phyloP scores from a whole-genome alignment of 805 yeast genomes.

The Candida pini region DNA sequence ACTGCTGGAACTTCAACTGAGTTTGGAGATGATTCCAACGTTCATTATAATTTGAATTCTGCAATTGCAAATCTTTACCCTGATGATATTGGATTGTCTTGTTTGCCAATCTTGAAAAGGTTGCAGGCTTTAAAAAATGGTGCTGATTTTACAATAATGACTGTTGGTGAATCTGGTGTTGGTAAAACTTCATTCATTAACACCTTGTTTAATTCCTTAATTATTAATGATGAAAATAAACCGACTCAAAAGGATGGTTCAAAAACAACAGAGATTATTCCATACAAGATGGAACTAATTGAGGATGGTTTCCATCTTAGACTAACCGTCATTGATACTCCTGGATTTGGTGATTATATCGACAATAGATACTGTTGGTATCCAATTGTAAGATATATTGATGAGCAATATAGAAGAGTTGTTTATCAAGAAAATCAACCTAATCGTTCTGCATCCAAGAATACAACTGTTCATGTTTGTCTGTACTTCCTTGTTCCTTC shows the following conservation, averaged over 20 bases:
- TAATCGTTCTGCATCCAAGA: conserved; percentile 43
- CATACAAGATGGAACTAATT: conserved; percentile 44
- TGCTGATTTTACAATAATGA: conserved; percentile 71
- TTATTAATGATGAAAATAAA: conserved; percentile 25
- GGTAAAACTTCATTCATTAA: conserved; percentile 82
- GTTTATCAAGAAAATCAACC: conserved; percentile 80
- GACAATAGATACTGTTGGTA: conserved; percentile 65
- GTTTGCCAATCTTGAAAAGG: conserved; percentile 27
- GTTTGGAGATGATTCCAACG: conserved; percentile 12
- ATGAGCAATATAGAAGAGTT: conserved; percentile 65
- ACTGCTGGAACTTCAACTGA: conserved; percentile 12
- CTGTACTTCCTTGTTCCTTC: conserved; percentile 75
- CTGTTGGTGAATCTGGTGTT: conserved; percentile 81
- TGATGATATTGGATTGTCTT: conserved; percentile 24
- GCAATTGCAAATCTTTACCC: conserved; percentile 20
- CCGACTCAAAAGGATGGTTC: conserved; percentile 22
- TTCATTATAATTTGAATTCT: conserved; percentile 25
- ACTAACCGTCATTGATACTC: conserved; percentile 63
- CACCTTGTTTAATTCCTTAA: conserved; percentile 60
- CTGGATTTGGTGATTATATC: conserved; percentile 68
- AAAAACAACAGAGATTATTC: conserved; percentile 28
- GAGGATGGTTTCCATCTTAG: conserved; percentile 57
- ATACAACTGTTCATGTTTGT: conserved; percentile 78
- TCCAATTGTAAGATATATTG: conserved; percentile 67
- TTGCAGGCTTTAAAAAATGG: conserved; percentile 45